phyloP scores from a whole-genome alignment of 2,329 filamentous ascomycete species.

The Fusarium vanettenii region DNA sequence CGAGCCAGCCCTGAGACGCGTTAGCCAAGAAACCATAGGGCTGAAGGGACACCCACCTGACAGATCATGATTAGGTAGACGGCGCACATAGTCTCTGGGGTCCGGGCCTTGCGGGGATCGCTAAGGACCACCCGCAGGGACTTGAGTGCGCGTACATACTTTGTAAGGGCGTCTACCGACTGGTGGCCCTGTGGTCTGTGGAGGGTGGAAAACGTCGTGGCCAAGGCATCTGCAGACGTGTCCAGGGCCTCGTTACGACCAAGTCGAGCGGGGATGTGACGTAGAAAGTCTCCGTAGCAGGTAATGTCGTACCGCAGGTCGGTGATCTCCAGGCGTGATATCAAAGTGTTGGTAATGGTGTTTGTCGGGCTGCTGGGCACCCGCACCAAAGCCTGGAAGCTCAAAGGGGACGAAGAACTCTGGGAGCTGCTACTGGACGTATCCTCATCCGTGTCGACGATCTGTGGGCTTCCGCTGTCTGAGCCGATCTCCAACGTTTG shows the following conservation, averaged over 20 bases:
- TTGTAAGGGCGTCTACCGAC: conserved; percentile 37
- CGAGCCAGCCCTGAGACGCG: conserved; percentile 45
- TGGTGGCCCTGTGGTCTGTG: conserved; percentile 30
- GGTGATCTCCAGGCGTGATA: conserved; percentile 49
- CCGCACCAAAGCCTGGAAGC: conserved; percentile 3
- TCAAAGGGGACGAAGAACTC: conserved; percentile 2
- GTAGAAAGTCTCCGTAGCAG: conserved; percentile 59
- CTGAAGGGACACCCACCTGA: conserved; percentile 40
- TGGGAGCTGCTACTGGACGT: not conserved
- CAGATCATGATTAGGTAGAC: conserved; percentile 53
- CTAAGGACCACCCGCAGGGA: conserved; percentile 42
- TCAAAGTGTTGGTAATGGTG: conserved; percentile 38
- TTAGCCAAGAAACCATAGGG: not conserved
- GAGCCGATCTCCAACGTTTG: conserved; percentile 31
- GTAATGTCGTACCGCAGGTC: conserved; percentile 60
- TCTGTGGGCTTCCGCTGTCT: not conserved
- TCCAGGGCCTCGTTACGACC: conserved; percentile 60
- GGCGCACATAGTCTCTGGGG: conserved; percentile 50
- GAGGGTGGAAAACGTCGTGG: conserved; percentile 40
- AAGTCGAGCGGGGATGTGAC: conserved; percentile 57
- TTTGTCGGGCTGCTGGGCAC: conserved; percentile 48
- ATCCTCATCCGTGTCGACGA: conserved; percentile 18
- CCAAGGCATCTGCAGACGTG: conserved; percentile 48
- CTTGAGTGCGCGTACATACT: conserved; percentile 48
- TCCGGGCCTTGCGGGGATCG: conserved; percentile 42